phyloP scores from a whole-genome alignment of 2,329 filamentous ascomycete genomes.

The Diaporthe helianthi region DNA sequence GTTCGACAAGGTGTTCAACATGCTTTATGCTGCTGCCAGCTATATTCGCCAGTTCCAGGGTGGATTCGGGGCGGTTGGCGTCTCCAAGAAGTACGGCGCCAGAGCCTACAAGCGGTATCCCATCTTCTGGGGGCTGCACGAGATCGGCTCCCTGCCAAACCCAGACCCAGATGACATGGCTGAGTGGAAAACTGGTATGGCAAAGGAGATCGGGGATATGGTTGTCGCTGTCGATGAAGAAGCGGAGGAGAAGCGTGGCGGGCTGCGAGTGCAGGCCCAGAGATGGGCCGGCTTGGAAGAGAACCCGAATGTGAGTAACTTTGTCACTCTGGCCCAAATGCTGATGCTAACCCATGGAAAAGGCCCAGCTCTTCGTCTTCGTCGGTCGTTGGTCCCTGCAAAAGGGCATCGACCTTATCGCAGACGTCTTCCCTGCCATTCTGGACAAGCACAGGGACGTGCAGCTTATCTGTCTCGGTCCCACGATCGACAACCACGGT shows the following conservation, averaged over 20 bases:
- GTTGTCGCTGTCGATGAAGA: constrained; percentile 59
- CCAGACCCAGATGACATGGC: constrained; percentile 69
- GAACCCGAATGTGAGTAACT: constrained; percentile 51
- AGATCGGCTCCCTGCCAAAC: constrained; percentile 67
- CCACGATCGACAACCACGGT: constrained; percentile 70
- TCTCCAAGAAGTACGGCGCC: constrained; percentile 69
- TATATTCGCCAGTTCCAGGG: constrained; percentile 69
- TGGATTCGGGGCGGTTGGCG: constrained; percentile 70
- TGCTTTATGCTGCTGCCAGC: constrained; percentile 67
- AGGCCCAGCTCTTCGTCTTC: constrained; percentile 70
- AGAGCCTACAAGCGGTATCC: constrained; percentile 62
- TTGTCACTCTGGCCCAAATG: fast-evolving
- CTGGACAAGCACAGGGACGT: constrained; percentile 64
- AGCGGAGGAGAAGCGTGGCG: constrained; percentile 45
- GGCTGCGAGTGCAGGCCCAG: constrained; percentile 66
- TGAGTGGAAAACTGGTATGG: constrained; percentile 61
- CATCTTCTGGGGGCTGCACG: constrained; percentile 70
- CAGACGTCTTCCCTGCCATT: constrained; percentile 68
- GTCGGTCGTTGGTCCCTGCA: constrained; percentile 74
- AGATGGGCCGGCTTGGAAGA: constrained; percentile 71
- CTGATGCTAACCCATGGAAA: not conserved
- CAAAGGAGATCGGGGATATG: constrained; percentile 53
- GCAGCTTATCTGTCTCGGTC: constrained; percentile 68
- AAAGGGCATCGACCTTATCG: constrained; percentile 71
- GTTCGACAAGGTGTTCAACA: constrained; percentile 71